Percentiles rank a stretch among this genome's conserved stretches.
Conservation (phyloP, 306 rosid genomes). For the Acacia melanoxylon region DNA sequence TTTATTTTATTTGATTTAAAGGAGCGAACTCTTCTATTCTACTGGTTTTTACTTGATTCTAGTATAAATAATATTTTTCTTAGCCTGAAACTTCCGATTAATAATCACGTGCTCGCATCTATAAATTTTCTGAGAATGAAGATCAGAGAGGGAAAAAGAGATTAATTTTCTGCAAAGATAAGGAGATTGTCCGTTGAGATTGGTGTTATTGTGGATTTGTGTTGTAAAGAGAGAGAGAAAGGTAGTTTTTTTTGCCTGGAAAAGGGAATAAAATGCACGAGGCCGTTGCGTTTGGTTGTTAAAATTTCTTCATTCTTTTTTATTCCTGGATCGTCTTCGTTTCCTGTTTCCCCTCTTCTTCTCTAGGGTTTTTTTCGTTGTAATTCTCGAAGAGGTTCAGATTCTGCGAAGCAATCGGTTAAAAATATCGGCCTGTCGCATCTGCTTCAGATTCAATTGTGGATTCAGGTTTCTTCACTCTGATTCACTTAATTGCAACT, state of each 20-base stretch:
- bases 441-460: conserved; percentile 30
- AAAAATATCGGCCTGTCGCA: conserved; percentile 1
- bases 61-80: background rate
- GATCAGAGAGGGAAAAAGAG: background rate
- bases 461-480: conserved; percentile 31
- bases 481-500: conserved; percentile 14
- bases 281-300: conserved; percentile 31
- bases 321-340: conserved; percentile 10
- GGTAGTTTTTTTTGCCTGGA: background rate
- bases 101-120: background rate
- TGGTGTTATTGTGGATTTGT: background rate
- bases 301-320: conserved; percentile 29
- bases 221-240: background rate
- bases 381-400: conserved; percentile 27
- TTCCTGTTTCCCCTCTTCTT: background rate
- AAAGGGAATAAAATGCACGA: conserved; percentile 34
- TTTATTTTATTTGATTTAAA: too few species aligned
- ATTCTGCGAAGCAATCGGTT: conserved; percentile 13
- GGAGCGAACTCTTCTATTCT: background rate
- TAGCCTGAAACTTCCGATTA: background rate
- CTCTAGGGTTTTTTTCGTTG: background rate
- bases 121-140: background rate
- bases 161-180: conserved; percentile 18
- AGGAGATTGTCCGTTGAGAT: conserved; percentile 21
- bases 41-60: background rate